phyloP scores from a whole-genome alignment of 1,284 basidiomycete genomes.

The Boletellus deceptivus region DNA sequence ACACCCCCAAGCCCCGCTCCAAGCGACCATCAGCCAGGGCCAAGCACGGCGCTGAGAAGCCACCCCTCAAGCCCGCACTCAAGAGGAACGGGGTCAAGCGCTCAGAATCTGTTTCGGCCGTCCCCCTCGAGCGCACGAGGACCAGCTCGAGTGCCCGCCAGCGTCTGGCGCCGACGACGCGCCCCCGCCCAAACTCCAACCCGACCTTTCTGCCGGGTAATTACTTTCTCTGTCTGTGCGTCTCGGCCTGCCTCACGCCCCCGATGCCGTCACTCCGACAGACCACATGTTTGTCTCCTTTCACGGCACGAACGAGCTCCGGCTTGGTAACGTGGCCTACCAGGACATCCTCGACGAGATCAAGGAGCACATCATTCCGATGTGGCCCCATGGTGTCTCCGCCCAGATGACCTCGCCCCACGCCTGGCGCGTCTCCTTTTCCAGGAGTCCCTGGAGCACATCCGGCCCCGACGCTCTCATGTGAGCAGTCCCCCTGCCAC shows the following conservation, averaged over 20 bases:
- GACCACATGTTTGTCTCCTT: constrained; percentile 61
- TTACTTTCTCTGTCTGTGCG: constrained; percentile 5
- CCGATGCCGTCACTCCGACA: constrained; percentile 26
- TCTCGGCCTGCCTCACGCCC: constrained; percentile 13
- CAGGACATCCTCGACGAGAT: constrained; percentile 40
- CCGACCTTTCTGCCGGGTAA: constrained; percentile 35
- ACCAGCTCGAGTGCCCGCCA: constrained; percentile 35
- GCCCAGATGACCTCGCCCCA: constrained; percentile 28
- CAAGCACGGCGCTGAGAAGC: constrained; percentile 26
- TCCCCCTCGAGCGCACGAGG: constrained; percentile 32
- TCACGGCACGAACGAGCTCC: constrained; percentile 41
- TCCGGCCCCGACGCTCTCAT: constrained; percentile 41
- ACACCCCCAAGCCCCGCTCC: constrained; percentile 21
- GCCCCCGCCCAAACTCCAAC: constrained; percentile 33
- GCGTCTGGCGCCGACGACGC: constrained; percentile 33
- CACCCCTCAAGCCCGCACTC: constrained; percentile 56
- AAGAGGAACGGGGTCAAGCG: constrained; percentile 42
- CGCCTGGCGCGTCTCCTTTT: constrained; percentile 43
- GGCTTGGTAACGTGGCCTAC: constrained; percentile 40
- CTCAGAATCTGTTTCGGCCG: constrained; percentile 21
- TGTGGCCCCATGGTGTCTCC: constrained; percentile 47
- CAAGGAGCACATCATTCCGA: constrained; percentile 40
- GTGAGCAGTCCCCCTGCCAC: constrained; percentile 29
- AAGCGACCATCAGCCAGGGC: constrained; percentile 24
- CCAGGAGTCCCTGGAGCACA: constrained; percentile 45